phyloP scores from a whole-genome alignment of 1,284 basidiomycete species.

The Pascua sp. region DNA sequence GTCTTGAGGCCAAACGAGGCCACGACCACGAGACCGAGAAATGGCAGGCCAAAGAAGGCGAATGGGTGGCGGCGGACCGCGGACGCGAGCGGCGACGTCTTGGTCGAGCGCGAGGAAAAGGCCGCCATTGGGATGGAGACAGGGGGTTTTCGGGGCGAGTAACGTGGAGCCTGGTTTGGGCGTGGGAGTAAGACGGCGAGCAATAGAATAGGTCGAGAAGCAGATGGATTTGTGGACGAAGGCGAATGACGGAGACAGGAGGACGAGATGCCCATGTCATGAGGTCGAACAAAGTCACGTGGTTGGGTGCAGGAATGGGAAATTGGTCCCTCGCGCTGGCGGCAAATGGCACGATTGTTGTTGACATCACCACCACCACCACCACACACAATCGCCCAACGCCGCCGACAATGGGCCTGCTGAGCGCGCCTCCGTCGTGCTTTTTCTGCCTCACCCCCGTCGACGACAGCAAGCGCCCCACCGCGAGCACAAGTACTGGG shows the following conservation, averaged over 20 bases:
- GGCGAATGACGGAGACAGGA: too few species aligned
- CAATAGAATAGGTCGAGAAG: background rate
- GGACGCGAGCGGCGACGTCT: conserved; percentile 46
- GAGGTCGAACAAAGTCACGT: background rate
- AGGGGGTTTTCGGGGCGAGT: background rate
- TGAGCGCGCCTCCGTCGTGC: conserved; percentile 32
- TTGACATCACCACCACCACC: background rate
- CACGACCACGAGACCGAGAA: conserved; percentile 77
- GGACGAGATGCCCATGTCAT: background rate
- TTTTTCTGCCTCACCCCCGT: conserved; percentile 42
- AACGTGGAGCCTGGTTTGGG: background rate
- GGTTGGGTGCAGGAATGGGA: background rate
- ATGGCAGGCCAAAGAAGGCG: conserved; percentile 75
- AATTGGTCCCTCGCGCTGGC: background rate
- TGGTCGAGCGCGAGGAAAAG: conserved; percentile 57
- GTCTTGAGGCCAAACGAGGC: conserved; percentile 79
- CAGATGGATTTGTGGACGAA: too few species aligned
- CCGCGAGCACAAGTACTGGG: conserved; percentile 30
- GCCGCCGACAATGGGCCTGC: conserved; percentile 7
- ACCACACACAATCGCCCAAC: background rate
- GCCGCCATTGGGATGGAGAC: conserved; percentile 29
- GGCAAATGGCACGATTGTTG: background rate
- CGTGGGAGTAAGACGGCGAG: background rate
- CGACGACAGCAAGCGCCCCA: background rate
- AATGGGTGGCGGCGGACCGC: conserved; percentile 50